Conservation (phyloP, 176 grass and related monocot species). For the Lolium multiflorum region DNA sequence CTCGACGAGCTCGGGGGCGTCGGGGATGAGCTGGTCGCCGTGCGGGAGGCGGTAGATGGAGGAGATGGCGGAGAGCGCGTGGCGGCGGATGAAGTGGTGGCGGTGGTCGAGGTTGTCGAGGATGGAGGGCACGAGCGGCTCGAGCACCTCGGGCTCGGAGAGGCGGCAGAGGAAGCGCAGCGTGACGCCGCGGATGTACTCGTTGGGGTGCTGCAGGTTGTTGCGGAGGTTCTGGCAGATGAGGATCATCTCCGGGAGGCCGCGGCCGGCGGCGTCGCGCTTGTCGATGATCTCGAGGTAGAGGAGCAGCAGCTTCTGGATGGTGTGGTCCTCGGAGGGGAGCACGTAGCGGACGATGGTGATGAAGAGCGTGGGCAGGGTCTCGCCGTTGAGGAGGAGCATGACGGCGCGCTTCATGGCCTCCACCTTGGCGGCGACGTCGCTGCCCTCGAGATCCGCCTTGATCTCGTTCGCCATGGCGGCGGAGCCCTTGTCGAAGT, state of each 20-base stretch:
- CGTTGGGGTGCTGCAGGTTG: conserved; percentile 83
- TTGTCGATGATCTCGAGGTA: conserved; percentile 82
- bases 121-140: conserved; percentile 82
- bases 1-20: conserved; percentile 68
- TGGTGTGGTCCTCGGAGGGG: no score
- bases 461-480: no score
- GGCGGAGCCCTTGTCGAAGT: no score
- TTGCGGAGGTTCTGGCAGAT: conserved; percentile 93
- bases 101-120: no score
- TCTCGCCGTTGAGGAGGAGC: no score
- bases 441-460: no score
- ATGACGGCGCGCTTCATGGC: no score
- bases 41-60: conserved; percentile 71
- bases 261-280: neutral
- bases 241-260: conserved; percentile 93
- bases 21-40: conserved; percentile 73
- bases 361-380: no score
- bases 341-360: no score
- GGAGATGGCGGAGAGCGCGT: conserved; percentile 64
- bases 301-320: conserved; percentile 71
- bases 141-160: conserved; percentile 75
- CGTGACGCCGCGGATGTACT: conserved; percentile 80
- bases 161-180: conserved; percentile 78
- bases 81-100: conserved; percentile 77
- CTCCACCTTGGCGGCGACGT: no score